Evolutionary conservation across 768 basidiomycete species (phyloP), one percentile per base, ranked within the genome.

Genomic region (Kwoniella pini): DNA sequence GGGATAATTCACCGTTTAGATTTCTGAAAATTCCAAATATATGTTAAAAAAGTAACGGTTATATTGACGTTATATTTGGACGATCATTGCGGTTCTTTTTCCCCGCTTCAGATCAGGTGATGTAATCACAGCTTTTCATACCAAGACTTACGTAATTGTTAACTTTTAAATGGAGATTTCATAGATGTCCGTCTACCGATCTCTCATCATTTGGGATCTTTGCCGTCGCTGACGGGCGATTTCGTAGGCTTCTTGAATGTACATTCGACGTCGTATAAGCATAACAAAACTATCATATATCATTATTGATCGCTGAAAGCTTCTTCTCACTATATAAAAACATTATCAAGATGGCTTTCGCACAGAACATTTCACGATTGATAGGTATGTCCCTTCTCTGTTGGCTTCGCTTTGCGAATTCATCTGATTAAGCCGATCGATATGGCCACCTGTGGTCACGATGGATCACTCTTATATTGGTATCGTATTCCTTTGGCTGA

Each of bases 321-420:
- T 24, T 11, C n/a, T n/a, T 17, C 15, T 44, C 21, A 11, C 11
- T 44, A 44, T 19, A 45, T 56, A 24, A 39, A 54, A 19, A 11
- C 43, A 22, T 44, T n/a, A 45, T 24, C 44, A 64, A 7, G 15
- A 70, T 70, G 69, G 69, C 69, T 21, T 65, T 70, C 63, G 69
- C 63, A 22, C 69, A 70, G 52, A 65, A 62, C 15, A 45, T 62
- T 22, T 67, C 65, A 15, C 42, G 69, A 51, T 46, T 70, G 44
- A 58, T 70, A 51, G 66, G 69, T 70, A 46, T 15, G 65, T 60
- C 33, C 22, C 15, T 26, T 19, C 45, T 40, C 22, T 28, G 17
- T 15, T 50, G 11, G 27, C 11, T 4, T 3, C 30, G 12, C 11
- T 42, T 11, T 13, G 9, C 40, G 5, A 42, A 33, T 51, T 22